Evolutionary conservation across 75 land plant species (phyloP).

Genomic region (Gnetum montanum): DNA sequence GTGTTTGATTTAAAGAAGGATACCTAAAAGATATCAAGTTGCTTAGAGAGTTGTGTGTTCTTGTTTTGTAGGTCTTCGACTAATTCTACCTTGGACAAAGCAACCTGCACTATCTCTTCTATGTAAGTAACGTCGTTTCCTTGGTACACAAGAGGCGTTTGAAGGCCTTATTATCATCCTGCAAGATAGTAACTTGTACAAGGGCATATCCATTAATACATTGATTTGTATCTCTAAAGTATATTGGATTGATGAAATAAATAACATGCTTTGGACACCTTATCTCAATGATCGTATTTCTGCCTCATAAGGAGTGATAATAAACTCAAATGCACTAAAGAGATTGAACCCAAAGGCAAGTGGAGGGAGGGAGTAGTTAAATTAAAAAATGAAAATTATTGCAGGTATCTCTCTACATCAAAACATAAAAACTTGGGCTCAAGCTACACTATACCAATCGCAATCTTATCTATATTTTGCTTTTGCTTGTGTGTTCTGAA

Average conservation of each 20-base stretch:
- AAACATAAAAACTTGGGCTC: too few species aligned
- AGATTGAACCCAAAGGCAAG: too few species aligned
- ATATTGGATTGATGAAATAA: not conserved
- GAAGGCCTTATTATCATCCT: conserved; percentile 89
- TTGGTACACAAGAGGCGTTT: conserved; percentile 91
- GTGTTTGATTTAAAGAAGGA: too few species aligned
- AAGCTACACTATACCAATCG: too few species aligned
- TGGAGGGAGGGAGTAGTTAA: too few species aligned
- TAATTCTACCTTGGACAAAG: conserved; percentile 81
- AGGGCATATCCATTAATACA: not conserved
- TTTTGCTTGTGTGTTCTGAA: too few species aligned
- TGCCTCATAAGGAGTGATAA: conserved; percentile 91
- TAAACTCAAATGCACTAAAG: conserved; percentile 90
- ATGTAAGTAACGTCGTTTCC: conserved; percentile 92
- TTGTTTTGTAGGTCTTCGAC: conserved; percentile 94
- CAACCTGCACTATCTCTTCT: conserved; percentile 78
- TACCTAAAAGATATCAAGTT: conserved; percentile 97
- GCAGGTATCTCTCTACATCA: too few species aligned
- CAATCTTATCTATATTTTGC: too few species aligned
- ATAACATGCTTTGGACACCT: too few species aligned
- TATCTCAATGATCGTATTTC: conserved; percentile 82
- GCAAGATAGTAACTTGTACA: conserved; percentile 72
- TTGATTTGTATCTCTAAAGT: not conserved
- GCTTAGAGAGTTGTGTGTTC: conserved; percentile 89
- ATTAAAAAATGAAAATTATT: too few species aligned